Evolutionary conservation across 2,329 filamentous ascomycete species (phyloP), one percentile per base, ranked within the genome.

Genomic region (Rugonectria rugulosa): DNA sequence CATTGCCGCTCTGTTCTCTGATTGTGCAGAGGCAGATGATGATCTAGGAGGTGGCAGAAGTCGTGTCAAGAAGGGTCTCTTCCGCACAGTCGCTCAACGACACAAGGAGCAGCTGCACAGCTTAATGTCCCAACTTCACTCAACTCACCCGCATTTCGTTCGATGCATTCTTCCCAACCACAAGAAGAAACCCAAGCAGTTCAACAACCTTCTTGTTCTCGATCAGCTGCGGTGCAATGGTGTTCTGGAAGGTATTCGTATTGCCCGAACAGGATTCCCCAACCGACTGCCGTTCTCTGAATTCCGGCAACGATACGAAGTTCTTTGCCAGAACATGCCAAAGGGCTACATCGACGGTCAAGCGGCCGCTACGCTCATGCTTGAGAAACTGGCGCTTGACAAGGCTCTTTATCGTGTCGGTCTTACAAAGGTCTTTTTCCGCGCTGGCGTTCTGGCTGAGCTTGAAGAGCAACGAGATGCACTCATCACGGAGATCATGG

Each of bases 21-120:
- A 99, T 73, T 99, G 94, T 68, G 89, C 88, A 7, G 93, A 96
- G 51, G 72, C 81, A 2, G 91, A 94, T 32, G 93, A 96, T 62
- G 90, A 91, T 19, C 68, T 74, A 14, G 87, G 85, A 9, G 85
- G 85, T 21, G 82, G 86, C 19, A 79, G 84, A 32, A 97, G 87
- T 69, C 86, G 94, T 19, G 94, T 99, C 54, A 99, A 99, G 80
- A 97, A 95, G 75, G 96, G 95, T 0, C 82, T 99, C 4, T 99
- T 99, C 83, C 88, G 95, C 26, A 99, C 95, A 0, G 96, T 96
- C 5, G 95, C 95, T 6, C 95, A 99, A 72, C 85, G 92, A 67
- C 95, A 99, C 79, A 99, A 99, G 75, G 95, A 99, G 73, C 94
- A 98, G 66, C 83, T 99, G n/a, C 91, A 92, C n/a, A 96, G 88